Evolutionary conservation across 352 stramenopile genomes (phyloP).

Genomic region (Nothophytophthora sp.): DNA sequence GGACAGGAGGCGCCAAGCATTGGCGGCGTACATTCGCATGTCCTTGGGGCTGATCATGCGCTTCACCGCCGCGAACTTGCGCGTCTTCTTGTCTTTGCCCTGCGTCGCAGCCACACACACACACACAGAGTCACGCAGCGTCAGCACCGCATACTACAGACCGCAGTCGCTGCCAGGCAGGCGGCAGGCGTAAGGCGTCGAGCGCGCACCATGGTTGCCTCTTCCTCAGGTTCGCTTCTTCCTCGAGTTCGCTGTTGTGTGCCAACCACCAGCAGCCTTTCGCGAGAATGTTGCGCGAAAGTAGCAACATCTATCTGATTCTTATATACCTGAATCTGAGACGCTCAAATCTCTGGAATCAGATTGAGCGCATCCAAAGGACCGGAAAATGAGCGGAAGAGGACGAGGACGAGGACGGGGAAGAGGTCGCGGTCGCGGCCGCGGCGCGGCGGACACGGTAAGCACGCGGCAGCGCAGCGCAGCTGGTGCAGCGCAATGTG

Average conservation of each 20-base stretch:
- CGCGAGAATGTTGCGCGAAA: neutral
- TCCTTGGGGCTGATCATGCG: slow-evolving; percentile 99
- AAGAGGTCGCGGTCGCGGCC: too few relatives aligned
- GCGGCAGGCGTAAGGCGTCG: too few relatives aligned
- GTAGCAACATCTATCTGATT: slow-evolving; percentile 1
- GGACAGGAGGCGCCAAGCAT: neutral
- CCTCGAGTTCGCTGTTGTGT: neutral
- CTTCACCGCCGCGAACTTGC: slow-evolving; percentile 98
- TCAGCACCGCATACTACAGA: too few relatives aligned
- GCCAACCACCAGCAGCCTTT: slow-evolving; percentile 12
- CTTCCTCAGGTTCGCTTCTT: slow-evolving; percentile 2
- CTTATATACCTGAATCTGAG: too few relatives aligned
- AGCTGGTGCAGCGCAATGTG: too few relatives aligned
- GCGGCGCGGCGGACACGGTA: neutral
- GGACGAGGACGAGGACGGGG: too few relatives aligned
- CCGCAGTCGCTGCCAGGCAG: too few relatives aligned
- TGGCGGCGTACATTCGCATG: slow-evolving; percentile 89
- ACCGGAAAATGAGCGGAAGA: too few relatives aligned
- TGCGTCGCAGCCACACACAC: slow-evolving; percentile 17
- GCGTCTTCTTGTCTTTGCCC: slow-evolving; percentile 98
- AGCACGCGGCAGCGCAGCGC: too few relatives aligned
- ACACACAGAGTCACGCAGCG: neutral
- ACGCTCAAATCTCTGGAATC: too few relatives aligned
- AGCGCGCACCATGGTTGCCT: slow-evolving; percentile 13
- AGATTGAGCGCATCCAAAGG: too few relatives aligned